phyloP scores from a whole-genome alignment of 1,284 basidiomycete species.

The Phellinidium pouzarii region DNA sequence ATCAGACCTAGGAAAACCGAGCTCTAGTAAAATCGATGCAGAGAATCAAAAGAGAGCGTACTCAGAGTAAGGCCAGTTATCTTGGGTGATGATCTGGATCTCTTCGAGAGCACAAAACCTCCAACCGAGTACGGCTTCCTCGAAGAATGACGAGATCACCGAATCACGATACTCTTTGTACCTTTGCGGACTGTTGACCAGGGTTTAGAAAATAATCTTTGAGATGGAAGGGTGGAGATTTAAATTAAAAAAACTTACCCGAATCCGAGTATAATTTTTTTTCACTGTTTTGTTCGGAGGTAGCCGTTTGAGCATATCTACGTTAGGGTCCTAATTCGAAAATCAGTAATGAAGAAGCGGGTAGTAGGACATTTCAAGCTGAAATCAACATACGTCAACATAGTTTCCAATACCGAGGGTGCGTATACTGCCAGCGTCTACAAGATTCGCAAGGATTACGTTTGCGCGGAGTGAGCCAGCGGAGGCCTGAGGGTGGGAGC shows the following conservation, averaged over 20 bases:
- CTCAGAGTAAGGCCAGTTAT: constrained; percentile 2
- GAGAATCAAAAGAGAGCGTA: not conserved
- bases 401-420: not conserved
- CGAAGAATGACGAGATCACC: not conserved
- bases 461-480: not conserved
- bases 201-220: not conserved
- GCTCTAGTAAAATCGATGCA: not conserved
- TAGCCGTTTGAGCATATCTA: not conserved
- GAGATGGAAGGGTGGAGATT: not conserved
- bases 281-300: not conserved
- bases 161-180: not conserved
- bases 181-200: not conserved
- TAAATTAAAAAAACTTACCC: not conserved
- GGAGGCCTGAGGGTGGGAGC: not conserved
- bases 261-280: constrained; percentile 4
- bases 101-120: not conserved
- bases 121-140: not conserved
- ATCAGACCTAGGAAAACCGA: not conserved
- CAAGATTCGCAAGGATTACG: not conserved
- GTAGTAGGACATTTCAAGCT: not conserved
- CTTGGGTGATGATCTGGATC: not conserved
- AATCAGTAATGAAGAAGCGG: not conserved
- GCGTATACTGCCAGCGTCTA: not conserved
- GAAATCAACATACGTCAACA: not conserved
- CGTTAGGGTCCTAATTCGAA: not conserved